Base-by-base conservation (phyloP, 2,329 filamentous ascomycete genomes). In the Cytospora schulzeri region DNA sequence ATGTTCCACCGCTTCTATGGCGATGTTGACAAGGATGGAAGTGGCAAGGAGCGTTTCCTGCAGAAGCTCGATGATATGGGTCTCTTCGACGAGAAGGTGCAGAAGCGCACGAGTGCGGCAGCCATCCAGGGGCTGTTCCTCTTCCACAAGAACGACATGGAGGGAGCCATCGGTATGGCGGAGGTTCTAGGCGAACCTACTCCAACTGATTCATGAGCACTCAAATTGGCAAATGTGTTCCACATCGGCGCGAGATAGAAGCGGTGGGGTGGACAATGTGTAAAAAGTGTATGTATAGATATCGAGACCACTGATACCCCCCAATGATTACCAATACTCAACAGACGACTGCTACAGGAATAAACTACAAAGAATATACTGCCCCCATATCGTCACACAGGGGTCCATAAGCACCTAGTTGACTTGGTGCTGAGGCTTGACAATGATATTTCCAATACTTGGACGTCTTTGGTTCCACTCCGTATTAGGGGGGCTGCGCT, bases 1-100 rank as follows among this genome's bases (percentile, higher is more conserved):
- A 91, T 99, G 79, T 99, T 94, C 93, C 90, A 96, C 75, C 88
- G 95, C 24, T 99, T 98, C 79, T 99, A 98, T 73, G 90, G 91
- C 4, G 91, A 96, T 38, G 80, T 92, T 28, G 93, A 97, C 72
- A 69, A 71, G 0, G 83, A 87, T 62, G 87, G 88, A 19, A 76
- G 78, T 7, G 85, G 87, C 24, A 87, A 88, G 71, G 78, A 84
- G 70, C 80, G 83, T 22, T 98, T 99, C 78, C 77, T 98, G 68
- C 73, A 81, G 26, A 86, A 85, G 66, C 84, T 96, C 15, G 83
- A 87, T 53, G 83, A 88, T 57, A 79, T 95, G 19, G 89, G 90
- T 0, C 76, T 97, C 29, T 86, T 96, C 60, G 84, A 87, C 22
- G 81, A 85, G 59, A 74, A 79, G 3, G 81, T 78, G 5, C 76